These are phyloP conservation scores for Voacanga thouarsii DNA, from an alignment of 257 asterid genomes.

Conservation along the genomic window DNA sequence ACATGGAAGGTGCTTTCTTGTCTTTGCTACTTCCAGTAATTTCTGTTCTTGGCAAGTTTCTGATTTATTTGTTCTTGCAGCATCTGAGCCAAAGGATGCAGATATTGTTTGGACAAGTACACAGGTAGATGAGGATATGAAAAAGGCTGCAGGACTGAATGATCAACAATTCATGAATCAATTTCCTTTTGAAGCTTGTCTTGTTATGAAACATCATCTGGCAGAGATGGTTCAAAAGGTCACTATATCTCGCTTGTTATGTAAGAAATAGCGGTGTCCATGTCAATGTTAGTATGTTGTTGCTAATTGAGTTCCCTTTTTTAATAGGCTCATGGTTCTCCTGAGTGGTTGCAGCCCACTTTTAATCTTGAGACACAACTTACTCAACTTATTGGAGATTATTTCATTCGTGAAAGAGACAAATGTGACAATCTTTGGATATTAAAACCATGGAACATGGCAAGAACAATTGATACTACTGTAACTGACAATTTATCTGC, in stretches of 20 bases:
- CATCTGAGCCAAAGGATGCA: slow-evolving; percentile 82
- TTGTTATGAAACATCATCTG: slow-evolving; percentile 96
- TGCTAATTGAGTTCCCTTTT: slow-evolving; percentile 22
- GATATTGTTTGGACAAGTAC: slow-evolving; percentile 85
- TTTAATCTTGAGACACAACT: slow-evolving; percentile 95
- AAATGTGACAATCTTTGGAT: slow-evolving; percentile 82
- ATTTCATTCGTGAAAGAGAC: slow-evolving; percentile 54
- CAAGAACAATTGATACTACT: slow-evolving; percentile 92
- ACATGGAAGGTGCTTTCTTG: too few species aligned
- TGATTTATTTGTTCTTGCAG: slow-evolving; percentile 35
- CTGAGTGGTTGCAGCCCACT: slow-evolving; percentile 91
- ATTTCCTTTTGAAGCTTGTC: slow-evolving; percentile 94
- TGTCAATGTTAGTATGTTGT: slow-evolving; percentile 8
- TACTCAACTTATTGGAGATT: slow-evolving; percentile 76
- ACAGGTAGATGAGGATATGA: slow-evolving; percentile 91
- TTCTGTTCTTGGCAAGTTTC: background rate
- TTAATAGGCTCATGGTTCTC: slow-evolving; percentile 79
- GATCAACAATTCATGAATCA: slow-evolving; percentile 80
- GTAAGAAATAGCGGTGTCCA: background rate
- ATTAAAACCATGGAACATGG: slow-evolving; percentile 99
- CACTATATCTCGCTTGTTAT: slow-evolving; percentile 8
- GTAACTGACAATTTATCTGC: slow-evolving; percentile 73
- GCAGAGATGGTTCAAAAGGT: slow-evolving; percentile 92
- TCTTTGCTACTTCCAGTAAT: background rate
- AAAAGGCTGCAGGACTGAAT: slow-evolving; percentile 66